Conservation (phyloP, 2,329 filamentous ascomycete genomes). For the Penicillium olsonii region DNA sequence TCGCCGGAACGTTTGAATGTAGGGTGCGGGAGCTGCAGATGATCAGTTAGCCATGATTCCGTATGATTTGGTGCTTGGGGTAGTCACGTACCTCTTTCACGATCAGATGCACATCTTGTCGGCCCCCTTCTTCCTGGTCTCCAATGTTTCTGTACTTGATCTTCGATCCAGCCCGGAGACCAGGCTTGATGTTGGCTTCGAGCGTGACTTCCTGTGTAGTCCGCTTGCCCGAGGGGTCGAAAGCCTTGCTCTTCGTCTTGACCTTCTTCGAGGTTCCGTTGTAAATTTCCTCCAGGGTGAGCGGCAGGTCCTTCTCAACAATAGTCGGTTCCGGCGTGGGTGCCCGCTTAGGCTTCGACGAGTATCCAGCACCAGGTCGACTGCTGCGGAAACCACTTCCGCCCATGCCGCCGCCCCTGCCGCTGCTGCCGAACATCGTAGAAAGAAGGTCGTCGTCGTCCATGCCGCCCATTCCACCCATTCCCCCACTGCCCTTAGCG, state of each 20-base stretch:
- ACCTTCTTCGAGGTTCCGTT: slow-evolving; percentile 91
- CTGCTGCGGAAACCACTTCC: slow-evolving; percentile 35
- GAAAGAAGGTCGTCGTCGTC: slow-evolving; percentile 61
- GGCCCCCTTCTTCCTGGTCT: slow-evolving; percentile 93
- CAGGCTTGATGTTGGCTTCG: slow-evolving; percentile 93
- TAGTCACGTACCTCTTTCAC: slow-evolving; percentile 76
- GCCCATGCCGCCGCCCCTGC: too few species aligned
- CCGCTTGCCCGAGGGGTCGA: slow-evolving; percentile 79
- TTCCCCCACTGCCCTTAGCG: slow-evolving; percentile 60
- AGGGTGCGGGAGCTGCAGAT: slow-evolving; percentile 75
- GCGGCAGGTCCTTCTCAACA: slow-evolving; percentile 77
- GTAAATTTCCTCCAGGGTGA: slow-evolving; percentile 87
- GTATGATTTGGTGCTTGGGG: neutral
- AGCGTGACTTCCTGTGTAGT: slow-evolving; percentile 85
- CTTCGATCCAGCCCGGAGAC: slow-evolving; percentile 94
- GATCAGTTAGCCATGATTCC: slow-evolving; percentile 45
- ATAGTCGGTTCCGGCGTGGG: slow-evolving; percentile 83
- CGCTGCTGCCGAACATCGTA: slow-evolving; percentile 45
- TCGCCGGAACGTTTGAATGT: slow-evolving; percentile 85
- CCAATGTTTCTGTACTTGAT: slow-evolving; percentile 98
- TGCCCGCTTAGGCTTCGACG: slow-evolving; percentile 34
- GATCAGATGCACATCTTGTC: slow-evolving; percentile 93
- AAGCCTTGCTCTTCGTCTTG: slow-evolving; percentile 96
- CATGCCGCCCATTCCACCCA: slow-evolving; percentile 45
- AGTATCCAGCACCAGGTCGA: slow-evolving; percentile 25